Evolutionary conservation across 1,284 basidiomycete species (phyloP), one percentile per base, ranked within the genome.

Genomic region (Trichosporon sp.): DNA sequence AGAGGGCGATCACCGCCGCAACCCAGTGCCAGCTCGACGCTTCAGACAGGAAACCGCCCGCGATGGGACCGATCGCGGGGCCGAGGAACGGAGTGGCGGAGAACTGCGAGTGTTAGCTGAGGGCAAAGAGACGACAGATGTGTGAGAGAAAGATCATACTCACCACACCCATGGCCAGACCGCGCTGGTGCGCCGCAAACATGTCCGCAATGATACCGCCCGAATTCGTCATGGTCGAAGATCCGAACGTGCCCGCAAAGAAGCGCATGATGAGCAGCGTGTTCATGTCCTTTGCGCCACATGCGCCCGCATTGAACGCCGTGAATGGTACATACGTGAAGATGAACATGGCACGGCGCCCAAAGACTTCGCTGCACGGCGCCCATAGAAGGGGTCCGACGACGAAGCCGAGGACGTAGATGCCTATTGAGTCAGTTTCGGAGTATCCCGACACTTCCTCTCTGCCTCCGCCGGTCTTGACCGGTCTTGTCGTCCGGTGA

Each of bases 1-100:
- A 84, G 66, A 85, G 77, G 73, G 90, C 87, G 84, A 91, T 88
- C 54, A 91, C 81, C 86, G 89, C 90, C 77, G 90, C 91, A 67
- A 89, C 88, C 85, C 86, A 86, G 51, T 83, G 70, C 86, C 85
- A 86, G 2, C 76, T 77, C 6, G 70, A 32, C 4, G 73, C 73
- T 59, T 78, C 75, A 2, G 78, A 78, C 14, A 86, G 79, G 76
- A 83, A 84, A 0, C 81, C 82, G 21, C 83, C 80, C n/a, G 48
- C 64, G 21, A 71, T 63, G 1, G 69, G 71, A 19, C 75, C 71
- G 19, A 84, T 68, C 56, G 80, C 75, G 5, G 81, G 81, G 4
- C 80, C 83, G 19, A 82, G 75, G 69, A 85, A 84, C 8, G 84
- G 83, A 21, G 81, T 82, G 1, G 76, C 72, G 2, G 78, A 86